Evolutionary conservation across 2,329 filamentous ascomycete species (phyloP).

Genomic region (Emergomyces africanus): DNA sequence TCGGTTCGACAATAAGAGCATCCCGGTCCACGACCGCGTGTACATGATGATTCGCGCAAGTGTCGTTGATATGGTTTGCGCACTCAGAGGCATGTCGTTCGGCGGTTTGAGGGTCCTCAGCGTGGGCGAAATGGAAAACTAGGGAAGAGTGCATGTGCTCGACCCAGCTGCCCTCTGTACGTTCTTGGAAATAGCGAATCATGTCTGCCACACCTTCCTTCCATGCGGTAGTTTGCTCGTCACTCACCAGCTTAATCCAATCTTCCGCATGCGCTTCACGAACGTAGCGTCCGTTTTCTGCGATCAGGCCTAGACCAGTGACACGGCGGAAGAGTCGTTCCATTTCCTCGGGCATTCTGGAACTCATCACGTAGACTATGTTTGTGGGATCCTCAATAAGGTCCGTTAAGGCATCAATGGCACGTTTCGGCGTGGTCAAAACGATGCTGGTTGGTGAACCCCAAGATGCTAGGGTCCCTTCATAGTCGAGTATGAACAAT

Average conservation of each 20-base stretch:
- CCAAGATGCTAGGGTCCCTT: constrained; percentile 82
- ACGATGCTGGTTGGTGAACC: constrained; percentile 76
- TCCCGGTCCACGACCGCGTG: constrained; percentile 72
- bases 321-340: constrained; percentile 76
- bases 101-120: constrained; percentile 63
- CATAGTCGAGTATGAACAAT: constrained; percentile 85
- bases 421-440: constrained; percentile 72
- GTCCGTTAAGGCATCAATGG: constrained; percentile 70
- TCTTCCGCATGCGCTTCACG: constrained; percentile 53
- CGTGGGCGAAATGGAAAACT: constrained; percentile 78
- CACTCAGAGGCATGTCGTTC: constrained; percentile 75
- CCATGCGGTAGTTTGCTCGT: constrained; percentile 59
- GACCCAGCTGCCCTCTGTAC: constrained; percentile 74
- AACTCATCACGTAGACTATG: constrained; percentile 87
- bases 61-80: constrained; percentile 89
- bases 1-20: constrained; percentile 70
- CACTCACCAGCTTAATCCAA: constrained; percentile 70
- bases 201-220: constrained; percentile 73
- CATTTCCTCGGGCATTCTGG: constrained; percentile 73
- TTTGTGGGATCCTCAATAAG: constrained; percentile 69
- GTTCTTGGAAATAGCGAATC: constrained; percentile 77
- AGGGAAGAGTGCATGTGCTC: constrained; percentile 87
- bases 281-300: constrained; percentile 88
- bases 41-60: constrained; percentile 69
- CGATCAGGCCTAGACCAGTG: constrained; percentile 74